These are phyloP conservation scores for Rhodocollybia butyracea DNA, from an alignment of 768 basidiomycete genomes.

Conservation along the genomic window DNA sequence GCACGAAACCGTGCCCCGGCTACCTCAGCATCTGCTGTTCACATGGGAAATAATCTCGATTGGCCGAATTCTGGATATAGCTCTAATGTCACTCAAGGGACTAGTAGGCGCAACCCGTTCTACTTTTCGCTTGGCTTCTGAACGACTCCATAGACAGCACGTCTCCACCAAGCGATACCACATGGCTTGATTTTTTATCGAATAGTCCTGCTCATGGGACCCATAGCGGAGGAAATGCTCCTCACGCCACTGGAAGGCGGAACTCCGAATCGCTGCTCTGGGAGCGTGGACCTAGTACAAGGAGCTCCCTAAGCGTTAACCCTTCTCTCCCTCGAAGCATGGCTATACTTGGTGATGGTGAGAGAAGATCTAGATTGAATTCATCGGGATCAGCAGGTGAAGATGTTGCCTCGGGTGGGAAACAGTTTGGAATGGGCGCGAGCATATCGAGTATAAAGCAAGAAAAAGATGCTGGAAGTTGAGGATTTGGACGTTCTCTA, in stretches of 20 bases:
- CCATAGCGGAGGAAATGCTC: neutral
- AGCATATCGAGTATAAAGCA: neutral
- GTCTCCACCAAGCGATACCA: conserved; percentile 10
- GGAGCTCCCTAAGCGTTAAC: neutral
- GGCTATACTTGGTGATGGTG: neutral
- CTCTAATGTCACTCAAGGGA: neutral
- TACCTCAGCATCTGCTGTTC: neutral
- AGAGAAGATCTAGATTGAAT: conserved; percentile 1
- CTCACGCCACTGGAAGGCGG: conserved; percentile 10
- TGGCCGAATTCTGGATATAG: conserved; percentile 3
- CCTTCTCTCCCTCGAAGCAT: conserved; percentile 6
- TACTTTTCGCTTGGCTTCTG: too few species aligned
- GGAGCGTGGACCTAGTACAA: conserved; percentile 17
- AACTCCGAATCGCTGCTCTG: conserved; percentile 23
- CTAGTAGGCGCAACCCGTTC: neutral
- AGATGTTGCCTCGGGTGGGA: conserved; percentile 7
- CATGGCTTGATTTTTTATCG: conserved; percentile 31
- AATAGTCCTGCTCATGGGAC: conserved; percentile 11
- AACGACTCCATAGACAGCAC: conserved; percentile 3
- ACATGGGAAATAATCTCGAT: conserved; percentile 1
- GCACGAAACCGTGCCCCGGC: neutral
- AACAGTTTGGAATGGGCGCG: neutral
- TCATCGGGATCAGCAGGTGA: conserved; percentile 6
- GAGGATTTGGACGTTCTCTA: neutral
- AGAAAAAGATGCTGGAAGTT: conserved; percentile 5